These are phyloP conservation scores for Ogataea trehaloabstinens DNA, from an alignment of 805 yeast species.

Conservation along the genomic window DNA sequence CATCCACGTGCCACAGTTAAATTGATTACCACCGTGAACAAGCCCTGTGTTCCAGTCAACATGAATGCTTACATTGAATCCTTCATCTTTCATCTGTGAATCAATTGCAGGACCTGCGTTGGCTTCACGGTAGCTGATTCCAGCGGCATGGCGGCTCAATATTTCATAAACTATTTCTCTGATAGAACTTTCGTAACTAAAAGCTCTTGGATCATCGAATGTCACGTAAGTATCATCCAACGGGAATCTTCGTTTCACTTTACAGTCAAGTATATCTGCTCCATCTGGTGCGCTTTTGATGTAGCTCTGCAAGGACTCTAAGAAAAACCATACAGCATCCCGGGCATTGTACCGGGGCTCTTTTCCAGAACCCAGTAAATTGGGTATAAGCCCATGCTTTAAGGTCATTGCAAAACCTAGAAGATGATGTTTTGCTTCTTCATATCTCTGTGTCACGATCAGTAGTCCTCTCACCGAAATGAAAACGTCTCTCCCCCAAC, in stretches of 20 bases:
- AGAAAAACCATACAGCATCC: constrained; percentile 95
- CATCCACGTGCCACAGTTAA: constrained; percentile 99
- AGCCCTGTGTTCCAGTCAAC: constrained; percentile 92
- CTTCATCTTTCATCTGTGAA: constrained; percentile 88
- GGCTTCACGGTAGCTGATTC: constrained; percentile 87
- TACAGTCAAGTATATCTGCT: constrained; percentile 58
- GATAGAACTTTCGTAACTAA: constrained; percentile 64
- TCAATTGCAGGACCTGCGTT: constrained; percentile 90
- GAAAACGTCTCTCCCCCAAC: constrained; percentile 98
- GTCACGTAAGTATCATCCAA: constrained; percentile 77
- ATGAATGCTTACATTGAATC: constrained; percentile 76
- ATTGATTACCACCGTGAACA: constrained; percentile 86
- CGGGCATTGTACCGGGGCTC: constrained; percentile 95
- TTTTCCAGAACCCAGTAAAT: constrained; percentile 85
- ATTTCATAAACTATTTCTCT: constrained; percentile 82
- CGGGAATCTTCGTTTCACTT: constrained; percentile 76
- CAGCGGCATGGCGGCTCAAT: constrained; percentile 82
- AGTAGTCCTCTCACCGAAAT: constrained; percentile 81
- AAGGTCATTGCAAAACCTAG: constrained; percentile 85
- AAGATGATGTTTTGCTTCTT: constrained; percentile 79
- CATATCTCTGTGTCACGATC: constrained; percentile 71
- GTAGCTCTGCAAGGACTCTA: constrained; percentile 87
- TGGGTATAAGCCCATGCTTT: constrained; percentile 94
- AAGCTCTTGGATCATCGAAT: constrained; percentile 71
- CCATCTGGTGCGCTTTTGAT: constrained; percentile 69